Percentiles rank a stretch among this genome's conserved stretches.
Conservation (phyloP, 108 stramenopile genomes). For the Cyclotella cryptica region DNA sequence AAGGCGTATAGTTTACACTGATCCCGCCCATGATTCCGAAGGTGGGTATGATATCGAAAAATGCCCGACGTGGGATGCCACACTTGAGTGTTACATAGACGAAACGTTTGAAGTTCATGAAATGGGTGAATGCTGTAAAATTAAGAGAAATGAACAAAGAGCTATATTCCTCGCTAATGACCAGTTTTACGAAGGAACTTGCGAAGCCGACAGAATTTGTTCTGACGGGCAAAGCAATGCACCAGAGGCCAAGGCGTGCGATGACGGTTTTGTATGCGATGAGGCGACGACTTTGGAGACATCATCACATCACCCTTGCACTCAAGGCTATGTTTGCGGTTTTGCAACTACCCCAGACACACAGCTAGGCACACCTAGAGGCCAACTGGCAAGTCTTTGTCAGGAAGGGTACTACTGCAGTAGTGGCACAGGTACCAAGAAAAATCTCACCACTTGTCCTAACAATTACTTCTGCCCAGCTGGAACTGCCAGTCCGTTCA, state of each 20-base stretch:
- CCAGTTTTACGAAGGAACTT: conserved; percentile 83
- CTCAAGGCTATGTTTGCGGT: conserved; percentile 81
- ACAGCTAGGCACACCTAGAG: conserved; percentile 60
- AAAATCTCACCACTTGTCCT: conserved; percentile 59
- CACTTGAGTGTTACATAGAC: conserved; percentile 55
- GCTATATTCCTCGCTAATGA: conserved; percentile 62
- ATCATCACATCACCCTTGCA: conserved; percentile 56
- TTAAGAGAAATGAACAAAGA: conserved; percentile 34
- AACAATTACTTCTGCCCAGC: conserved; percentile 80
- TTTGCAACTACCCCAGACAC: conserved; percentile 89
- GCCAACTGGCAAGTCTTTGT: conserved; percentile 73
- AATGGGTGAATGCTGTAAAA: conserved; percentile 55
- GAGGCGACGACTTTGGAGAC: conserved; percentile 63
- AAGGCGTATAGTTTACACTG: conserved; percentile 59
- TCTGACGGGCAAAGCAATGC: conserved; percentile 30
- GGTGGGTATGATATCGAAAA: conserved; percentile 56
- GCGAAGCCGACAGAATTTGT: conserved; percentile 91
- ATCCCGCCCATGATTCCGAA: conserved; percentile 51
- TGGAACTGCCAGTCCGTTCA: conserved; percentile 66
- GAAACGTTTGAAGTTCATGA: conserved; percentile 43
- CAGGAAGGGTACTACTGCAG: conserved; percentile 70
- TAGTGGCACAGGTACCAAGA: conserved; percentile 66
- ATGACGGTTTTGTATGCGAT: conserved; percentile 85
- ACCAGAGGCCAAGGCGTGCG: conserved; percentile 74
- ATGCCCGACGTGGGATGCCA: conserved; percentile 45